phyloP scores from a whole-genome alignment of 2,329 filamentous ascomycete genomes.

The Cladosporium austrohemisphaericum region DNA sequence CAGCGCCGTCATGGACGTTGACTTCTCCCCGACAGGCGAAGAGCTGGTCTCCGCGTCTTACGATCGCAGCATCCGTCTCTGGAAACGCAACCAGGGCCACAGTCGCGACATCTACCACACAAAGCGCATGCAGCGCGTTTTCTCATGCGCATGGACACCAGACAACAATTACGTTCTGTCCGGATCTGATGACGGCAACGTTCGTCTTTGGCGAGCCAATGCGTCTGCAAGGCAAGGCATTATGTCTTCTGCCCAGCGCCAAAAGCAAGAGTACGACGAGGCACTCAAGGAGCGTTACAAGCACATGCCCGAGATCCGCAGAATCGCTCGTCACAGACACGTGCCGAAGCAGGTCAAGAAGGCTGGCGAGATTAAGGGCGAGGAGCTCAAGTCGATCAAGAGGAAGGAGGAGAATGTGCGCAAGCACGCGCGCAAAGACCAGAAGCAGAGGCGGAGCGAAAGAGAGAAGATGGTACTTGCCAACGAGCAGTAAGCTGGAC shows the following conservation, averaged over 20 bases:
- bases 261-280: constrained; percentile 88
- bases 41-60: constrained; percentile 88
- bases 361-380: constrained; percentile 87
- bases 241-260: constrained; percentile 78
- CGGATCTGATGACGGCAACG: constrained; percentile 90
- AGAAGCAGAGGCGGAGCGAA: constrained; percentile 68
- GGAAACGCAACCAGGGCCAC: constrained; percentile 75
- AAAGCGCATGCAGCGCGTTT: constrained; percentile 94
- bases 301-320: constrained; percentile 93
- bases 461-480: constrained; percentile 90
- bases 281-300: constrained; percentile 77
- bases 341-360: constrained; percentile 93
- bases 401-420: constrained; percentile 89
- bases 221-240: constrained; percentile 80
- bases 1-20: constrained; percentile 90
- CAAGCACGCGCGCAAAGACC: constrained; percentile 82
- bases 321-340: constrained; percentile 88
- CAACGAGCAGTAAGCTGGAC: constrained; percentile 57
- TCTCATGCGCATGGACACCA: constrained; percentile 77
- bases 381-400: constrained; percentile 85
- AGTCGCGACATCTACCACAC: constrained; percentile 95
- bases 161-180: constrained; percentile 87
- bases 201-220: constrained; percentile 82
- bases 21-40: constrained; percentile 91
- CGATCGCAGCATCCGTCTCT: constrained; percentile 82